Conservation (phyloP, 495 filamentous ascomycete species). For the Extremus antarcticus region DNA sequence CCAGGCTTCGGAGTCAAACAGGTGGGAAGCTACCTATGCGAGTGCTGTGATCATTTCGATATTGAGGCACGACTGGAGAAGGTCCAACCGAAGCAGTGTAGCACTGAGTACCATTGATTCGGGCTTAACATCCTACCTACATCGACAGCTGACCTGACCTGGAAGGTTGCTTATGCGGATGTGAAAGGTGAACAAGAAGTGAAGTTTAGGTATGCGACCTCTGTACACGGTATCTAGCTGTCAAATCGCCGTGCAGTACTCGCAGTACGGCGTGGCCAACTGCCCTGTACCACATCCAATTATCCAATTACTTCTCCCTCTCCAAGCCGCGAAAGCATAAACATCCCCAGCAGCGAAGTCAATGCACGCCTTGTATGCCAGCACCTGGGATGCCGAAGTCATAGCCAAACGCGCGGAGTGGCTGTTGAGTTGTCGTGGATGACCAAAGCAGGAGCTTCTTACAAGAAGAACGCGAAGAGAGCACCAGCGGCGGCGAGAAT, state of each 20-base stretch:
- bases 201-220: neutral
- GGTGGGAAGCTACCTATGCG: too few relatives aligned
- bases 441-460: constrained; percentile 1
- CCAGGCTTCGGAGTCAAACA: too few relatives aligned
- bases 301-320: neutral
- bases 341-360: neutral
- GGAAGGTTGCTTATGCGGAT: too few relatives aligned
- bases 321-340: neutral
- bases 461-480: constrained; percentile 2
- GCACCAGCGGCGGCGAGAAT: neutral
- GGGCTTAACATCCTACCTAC: too few relatives aligned
- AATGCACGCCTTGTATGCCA: neutral
- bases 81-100: too few relatives aligned
- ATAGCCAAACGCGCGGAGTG: neutral
- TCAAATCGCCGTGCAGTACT: neutral
- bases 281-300: too few relatives aligned
- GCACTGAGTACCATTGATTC: too few relatives aligned
- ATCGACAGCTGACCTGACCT: too few relatives aligned
- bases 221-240: neutral
- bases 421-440: neutral
- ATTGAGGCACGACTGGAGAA: too few relatives aligned
- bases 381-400: neutral
- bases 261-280: neutral
- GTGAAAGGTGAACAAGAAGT: neutral
- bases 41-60: too few relatives aligned